phyloP scores from a whole-genome alignment of 225 moss, liverwort and hornwort genomes.

The Sphagnum contortum region DNA sequence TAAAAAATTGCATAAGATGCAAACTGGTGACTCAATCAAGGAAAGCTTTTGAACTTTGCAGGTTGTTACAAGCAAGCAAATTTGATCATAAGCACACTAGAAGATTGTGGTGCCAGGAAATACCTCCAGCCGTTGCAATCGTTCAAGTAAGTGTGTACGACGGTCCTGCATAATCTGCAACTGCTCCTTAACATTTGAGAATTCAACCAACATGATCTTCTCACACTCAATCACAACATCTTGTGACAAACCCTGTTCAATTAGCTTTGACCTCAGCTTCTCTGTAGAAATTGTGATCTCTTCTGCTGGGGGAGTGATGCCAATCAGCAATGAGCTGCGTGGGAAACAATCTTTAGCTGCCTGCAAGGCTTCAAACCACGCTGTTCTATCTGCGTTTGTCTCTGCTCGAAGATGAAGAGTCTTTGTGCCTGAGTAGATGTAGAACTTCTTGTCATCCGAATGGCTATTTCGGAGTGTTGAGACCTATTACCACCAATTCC shows the following conservation, averaged over 20 bases:
- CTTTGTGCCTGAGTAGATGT: conserved; percentile 94
- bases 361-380: conserved; percentile 66
- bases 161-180: conserved; percentile 71
- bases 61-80: too few relatives aligned
- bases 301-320: conserved; percentile 49
- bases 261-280: conserved; percentile 49
- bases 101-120: not conserved
- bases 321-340: conserved; percentile 50
- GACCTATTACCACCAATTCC: conserved; percentile 31
- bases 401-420: conserved; percentile 93
- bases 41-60: too few relatives aligned
- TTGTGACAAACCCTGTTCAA: conserved; percentile 63
- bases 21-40: too few relatives aligned
- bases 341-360: conserved; percentile 83
- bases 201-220: conserved; percentile 70
- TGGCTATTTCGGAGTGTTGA: conserved; percentile 80
- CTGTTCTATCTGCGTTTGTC: conserved; percentile 57
- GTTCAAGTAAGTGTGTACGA: conserved; percentile 68
- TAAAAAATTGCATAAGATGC: too few relatives aligned
- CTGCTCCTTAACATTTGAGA: conserved; percentile 74
- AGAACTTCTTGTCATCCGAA: conserved; percentile 96
- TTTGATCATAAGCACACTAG: too few relatives aligned
- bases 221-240: conserved; percentile 78
- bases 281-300: conserved; percentile 79
- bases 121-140: conserved; percentile 85